phyloP scores from a whole-genome alignment of 495 filamentous ascomycete genomes.

The Aspergillus carlsbadensis region DNA sequence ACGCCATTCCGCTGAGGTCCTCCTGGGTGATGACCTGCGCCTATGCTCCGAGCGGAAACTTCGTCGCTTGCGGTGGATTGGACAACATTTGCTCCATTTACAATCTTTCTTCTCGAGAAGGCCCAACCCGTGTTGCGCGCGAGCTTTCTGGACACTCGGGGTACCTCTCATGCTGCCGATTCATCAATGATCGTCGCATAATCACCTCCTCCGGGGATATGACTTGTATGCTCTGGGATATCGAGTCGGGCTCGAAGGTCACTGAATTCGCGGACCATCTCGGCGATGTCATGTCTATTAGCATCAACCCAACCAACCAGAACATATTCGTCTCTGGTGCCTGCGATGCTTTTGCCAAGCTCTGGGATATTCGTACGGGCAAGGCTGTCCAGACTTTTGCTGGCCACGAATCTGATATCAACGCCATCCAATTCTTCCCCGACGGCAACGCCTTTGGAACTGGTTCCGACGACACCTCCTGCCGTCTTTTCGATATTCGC shows the following conservation, averaged over 20 bases:
- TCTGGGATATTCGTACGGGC: slow-evolving; percentile 98
- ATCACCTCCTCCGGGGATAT: slow-evolving; percentile 98
- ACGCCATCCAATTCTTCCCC: slow-evolving; percentile 99
- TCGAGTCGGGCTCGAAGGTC: slow-evolving; percentile 94
- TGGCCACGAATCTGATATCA: slow-evolving; percentile 98
- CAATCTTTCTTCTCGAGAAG: slow-evolving; percentile 94
- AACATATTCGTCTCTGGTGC: slow-evolving; percentile 95
- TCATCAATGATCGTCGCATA: slow-evolving; percentile 97
- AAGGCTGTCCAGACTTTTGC: slow-evolving; percentile 99
- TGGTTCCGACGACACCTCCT: slow-evolving; percentile 96
- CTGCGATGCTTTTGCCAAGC: slow-evolving; percentile 96
- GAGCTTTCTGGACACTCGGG: slow-evolving; percentile 97
- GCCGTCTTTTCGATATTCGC: slow-evolving; percentile 95
- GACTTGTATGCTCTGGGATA: slow-evolving; percentile 99
- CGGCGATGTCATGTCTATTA: slow-evolving; percentile 99
- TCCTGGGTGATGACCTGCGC: slow-evolving; percentile 99
- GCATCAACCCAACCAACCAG: slow-evolving; percentile 98
- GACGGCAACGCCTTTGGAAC: slow-evolving; percentile 99
- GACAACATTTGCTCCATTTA: slow-evolving; percentile 99
- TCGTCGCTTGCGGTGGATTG: slow-evolving; percentile 94
- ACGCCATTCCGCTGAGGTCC: slow-evolving; percentile 96
- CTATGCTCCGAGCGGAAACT: slow-evolving; percentile 97
- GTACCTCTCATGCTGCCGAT: slow-evolving; percentile 97
- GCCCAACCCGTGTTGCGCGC: slow-evolving; percentile 91
- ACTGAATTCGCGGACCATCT: slow-evolving; percentile 98